Percentiles rank a stretch among this genome's conserved stretches.
These are phyloP conservation scores for Arbutus unedo DNA, from an alignment of 148 eudicot genomes.

Conservation along the genomic window DNA sequence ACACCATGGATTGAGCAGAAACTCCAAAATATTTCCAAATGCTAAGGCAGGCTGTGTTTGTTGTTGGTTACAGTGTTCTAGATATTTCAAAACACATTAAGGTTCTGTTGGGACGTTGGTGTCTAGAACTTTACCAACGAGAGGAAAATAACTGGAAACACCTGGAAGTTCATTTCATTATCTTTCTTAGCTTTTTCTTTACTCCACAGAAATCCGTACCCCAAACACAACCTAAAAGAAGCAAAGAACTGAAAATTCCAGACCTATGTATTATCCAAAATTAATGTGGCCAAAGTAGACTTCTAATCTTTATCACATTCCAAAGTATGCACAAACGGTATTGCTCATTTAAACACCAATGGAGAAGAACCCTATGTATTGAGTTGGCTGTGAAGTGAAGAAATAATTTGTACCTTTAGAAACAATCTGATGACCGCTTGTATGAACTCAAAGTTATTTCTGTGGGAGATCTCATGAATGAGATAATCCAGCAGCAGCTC, in stretches of 20 bases:
- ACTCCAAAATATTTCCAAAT: neutral
- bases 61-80: neutral
- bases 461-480: constrained; percentile 63
- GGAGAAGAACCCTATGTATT: neutral
- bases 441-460: constrained; percentile 86
- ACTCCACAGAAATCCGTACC: neutral
- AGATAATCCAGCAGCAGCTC: constrained; percentile 86
- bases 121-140: neutral
- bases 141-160: neutral
- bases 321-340: neutral
- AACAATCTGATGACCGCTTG: constrained; percentile 83
- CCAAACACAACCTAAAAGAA: neutral
- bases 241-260: neutral
- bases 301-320: neutral
- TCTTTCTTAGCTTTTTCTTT: neutral
- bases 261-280: neutral
- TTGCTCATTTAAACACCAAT: neutral
- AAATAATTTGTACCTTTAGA: constrained; percentile 58
- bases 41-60: neutral
- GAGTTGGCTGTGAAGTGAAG: neutral
- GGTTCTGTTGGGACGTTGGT: too few species aligned
- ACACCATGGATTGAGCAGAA: neutral
- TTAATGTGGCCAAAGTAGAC: neutral
- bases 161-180: neutral
- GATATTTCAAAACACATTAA: too few species aligned